Percentiles rank a stretch among this genome's conserved stretches.
phyloP scores from a whole-genome alignment of 805 yeast species.

The Nakazawaea wyomingensis region DNA sequence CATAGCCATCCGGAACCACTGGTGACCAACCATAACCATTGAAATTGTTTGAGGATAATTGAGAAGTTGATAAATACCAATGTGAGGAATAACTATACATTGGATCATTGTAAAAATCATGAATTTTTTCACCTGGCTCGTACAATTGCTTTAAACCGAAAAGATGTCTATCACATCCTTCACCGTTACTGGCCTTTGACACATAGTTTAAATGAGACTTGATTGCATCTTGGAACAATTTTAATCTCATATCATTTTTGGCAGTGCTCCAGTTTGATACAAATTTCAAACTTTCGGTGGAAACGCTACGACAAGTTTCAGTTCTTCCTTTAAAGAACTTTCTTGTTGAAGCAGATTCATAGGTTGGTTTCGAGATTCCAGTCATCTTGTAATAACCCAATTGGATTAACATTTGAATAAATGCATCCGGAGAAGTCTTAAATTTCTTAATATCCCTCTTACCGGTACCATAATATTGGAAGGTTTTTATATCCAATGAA shows the following conservation, averaged over 20 bases:
- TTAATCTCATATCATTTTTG: constrained; percentile 50
- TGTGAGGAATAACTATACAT: constrained; percentile 68
- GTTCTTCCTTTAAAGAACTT: constrained; percentile 87
- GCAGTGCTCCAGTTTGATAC: constrained; percentile 65
- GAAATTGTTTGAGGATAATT: constrained; percentile 76
- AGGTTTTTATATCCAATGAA: constrained; percentile 69
- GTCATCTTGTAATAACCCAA: constrained; percentile 81
- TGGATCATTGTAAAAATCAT: constrained; percentile 71
- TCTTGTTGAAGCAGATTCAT: constrained; percentile 94
- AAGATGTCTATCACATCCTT: constrained; percentile 91
- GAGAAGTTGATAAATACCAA: constrained; percentile 89
- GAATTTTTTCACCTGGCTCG: constrained; percentile 51
- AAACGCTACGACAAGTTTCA: constrained; percentile 85
- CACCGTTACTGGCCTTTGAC: constrained; percentile 73
- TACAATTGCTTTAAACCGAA: constrained; percentile 80
- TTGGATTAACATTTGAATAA: constrained; percentile 85
- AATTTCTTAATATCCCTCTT: constrained; percentile 78
- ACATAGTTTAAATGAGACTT: constrained; percentile 71
- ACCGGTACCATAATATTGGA: constrained; percentile 82
- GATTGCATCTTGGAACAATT: constrained; percentile 66
- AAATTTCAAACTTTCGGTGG: constrained; percentile 62
- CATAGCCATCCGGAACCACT: constrained; percentile 90
- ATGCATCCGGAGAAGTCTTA: constrained; percentile 91
- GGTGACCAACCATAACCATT: constrained; percentile 97
- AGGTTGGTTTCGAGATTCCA: constrained; percentile 81